Evolutionary conservation across 2,329 filamentous ascomycete genomes (phyloP).

Genomic region (Ploettnerulaceae sp.): DNA sequence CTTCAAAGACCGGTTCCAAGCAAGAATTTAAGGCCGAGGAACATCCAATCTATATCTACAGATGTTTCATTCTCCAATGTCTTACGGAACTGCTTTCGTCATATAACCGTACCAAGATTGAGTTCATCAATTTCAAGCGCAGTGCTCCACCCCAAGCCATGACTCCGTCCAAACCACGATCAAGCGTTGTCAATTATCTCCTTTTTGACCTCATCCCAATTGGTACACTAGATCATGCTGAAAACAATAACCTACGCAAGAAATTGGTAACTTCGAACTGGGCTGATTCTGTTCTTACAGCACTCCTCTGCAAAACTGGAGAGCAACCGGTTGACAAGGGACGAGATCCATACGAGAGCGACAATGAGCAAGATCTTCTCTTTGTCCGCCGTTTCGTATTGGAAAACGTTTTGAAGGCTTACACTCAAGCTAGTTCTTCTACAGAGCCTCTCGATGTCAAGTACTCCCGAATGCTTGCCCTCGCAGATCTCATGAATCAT

Average conservation of each 20-base stretch:
- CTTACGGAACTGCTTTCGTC: constrained; percentile 84
- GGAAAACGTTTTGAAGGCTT: constrained; percentile 86
- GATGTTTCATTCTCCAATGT: constrained; percentile 91
- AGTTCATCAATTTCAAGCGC: constrained; percentile 98
- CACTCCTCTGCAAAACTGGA: constrained; percentile 80
- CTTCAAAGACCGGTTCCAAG: constrained; percentile 60
- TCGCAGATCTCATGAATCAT: constrained; percentile 87
- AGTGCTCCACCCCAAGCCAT: constrained; percentile 73
- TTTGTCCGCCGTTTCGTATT: constrained; percentile 94
- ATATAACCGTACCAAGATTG: constrained; percentile 92
- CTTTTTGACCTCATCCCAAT: constrained; percentile 69
- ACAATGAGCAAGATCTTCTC: constrained; percentile 76
- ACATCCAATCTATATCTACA: constrained; percentile 93
- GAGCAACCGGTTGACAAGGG: constrained; percentile 62
- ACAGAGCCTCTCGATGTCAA: constrained; percentile 77
- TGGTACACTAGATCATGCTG: constrained; percentile 63
- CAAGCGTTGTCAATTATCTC: constrained; percentile 89
- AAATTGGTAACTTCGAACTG: constrained; percentile 77
- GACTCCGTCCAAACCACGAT: constrained; percentile 90
- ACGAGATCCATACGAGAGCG: constrained; percentile 57
- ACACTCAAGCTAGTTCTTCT: constrained; percentile 78
- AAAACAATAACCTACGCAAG: constrained; percentile 77
- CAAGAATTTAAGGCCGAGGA: constrained; percentile 82
- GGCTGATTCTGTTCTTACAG: constrained; percentile 80
- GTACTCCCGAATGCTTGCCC: constrained; percentile 79